A percentile compares a stretch with the other conserved stretches of the same genome.
Evolutionary conservation across 306 rosid species (phyloP).

Genomic region (Cucurbita maxima): DNA sequence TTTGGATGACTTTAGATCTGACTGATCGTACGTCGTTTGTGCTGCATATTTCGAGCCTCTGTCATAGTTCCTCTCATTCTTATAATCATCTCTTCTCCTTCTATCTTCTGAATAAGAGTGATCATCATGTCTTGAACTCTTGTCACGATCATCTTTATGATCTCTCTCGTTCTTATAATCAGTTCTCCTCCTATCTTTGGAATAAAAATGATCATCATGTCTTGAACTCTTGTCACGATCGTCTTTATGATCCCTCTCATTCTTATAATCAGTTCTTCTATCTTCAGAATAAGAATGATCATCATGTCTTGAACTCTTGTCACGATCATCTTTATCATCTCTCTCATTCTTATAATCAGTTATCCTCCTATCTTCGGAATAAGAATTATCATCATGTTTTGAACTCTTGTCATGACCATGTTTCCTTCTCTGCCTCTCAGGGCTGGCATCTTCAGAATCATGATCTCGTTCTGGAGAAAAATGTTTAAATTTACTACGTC

Average conservation of each 20-base stretch:
- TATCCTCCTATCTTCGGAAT: slow-evolving; percentile 13
- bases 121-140: slow-evolving; percentile 16
- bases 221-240: neutral
- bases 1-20: slow-evolving; percentile 20
- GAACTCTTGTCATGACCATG: slow-evolving; percentile 7
- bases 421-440: slow-evolving; percentile 30
- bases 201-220: slow-evolving; percentile 14
- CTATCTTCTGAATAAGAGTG: slow-evolving; percentile 13
- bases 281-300: slow-evolving; percentile 6
- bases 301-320: slow-evolving; percentile 15
- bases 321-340: slow-evolving; percentile 12
- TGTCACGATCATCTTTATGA: slow-evolving; percentile 13
- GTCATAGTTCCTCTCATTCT: slow-evolving; percentile 10
- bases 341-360: slow-evolving; percentile 8
- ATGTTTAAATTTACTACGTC: slow-evolving; percentile 34
- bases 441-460: slow-evolving; percentile 34
- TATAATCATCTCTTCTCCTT: neutral
- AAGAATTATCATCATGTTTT: slow-evolving; percentile 17
- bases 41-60: slow-evolving; percentile 25
- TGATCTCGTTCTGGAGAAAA: slow-evolving; percentile 20
- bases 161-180: slow-evolving; percentile 10
- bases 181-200: neutral
- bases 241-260: too few species aligned
- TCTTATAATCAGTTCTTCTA: too few species aligned
- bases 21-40: slow-evolving; percentile 19